Conservation (phyloP, 495 filamentous ascomycete species). For the Trichoderma virens region DNA sequence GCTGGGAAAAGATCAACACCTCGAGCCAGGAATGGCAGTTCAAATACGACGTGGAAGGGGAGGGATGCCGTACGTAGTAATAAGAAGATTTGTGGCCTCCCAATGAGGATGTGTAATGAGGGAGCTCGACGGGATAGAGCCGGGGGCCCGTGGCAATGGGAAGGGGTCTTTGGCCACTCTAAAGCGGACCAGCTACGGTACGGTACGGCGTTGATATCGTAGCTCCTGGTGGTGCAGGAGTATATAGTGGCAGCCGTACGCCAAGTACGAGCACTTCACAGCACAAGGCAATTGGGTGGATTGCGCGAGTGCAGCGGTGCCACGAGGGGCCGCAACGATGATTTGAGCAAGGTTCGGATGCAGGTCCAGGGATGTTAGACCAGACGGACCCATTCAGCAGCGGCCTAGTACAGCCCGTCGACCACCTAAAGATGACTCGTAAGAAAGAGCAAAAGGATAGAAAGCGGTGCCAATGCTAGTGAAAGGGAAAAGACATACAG, state of each 20-base stretch:
- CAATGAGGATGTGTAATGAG: background rate
- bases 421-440: constrained; percentile 6
- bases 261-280: background rate
- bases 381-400: background rate
- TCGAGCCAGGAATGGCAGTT: background rate
- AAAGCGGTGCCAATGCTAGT: background rate
- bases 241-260: too few relatives aligned
- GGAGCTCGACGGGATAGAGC: background rate
- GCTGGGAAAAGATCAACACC: background rate
- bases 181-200: background rate
- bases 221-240: too few relatives aligned
- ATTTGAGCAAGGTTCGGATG: background rate
- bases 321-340: background rate
- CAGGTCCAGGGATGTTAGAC: background rate
- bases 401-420: background rate
- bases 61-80: background rate
- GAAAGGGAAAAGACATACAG: background rate
- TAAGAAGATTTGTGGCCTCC: background rate
- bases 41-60: background rate
- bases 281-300: background rate
- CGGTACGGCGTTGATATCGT: background rate
- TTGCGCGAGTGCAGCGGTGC: background rate
- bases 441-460: background rate
- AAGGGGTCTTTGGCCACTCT: background rate
- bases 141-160: background rate